These are phyloP conservation scores for Diaporthe helianthi DNA, from an alignment of 2,329 filamentous ascomycete genomes.

Conservation along the genomic window DNA sequence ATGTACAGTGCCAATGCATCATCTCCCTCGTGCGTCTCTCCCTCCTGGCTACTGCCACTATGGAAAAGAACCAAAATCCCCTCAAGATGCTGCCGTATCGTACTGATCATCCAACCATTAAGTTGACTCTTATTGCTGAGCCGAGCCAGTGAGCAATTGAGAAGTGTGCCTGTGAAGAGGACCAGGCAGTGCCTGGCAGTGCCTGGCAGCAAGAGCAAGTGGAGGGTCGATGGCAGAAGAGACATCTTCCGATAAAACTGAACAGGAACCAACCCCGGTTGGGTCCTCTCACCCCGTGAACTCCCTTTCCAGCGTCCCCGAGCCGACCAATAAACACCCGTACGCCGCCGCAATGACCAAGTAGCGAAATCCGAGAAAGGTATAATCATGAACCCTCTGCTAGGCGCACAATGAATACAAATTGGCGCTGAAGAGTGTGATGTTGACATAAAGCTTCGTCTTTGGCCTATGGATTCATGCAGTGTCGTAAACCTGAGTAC, in stretches of 20 bases:
- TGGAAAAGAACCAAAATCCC: slow-evolving; percentile 29
- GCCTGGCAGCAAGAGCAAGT: slow-evolving; percentile 32
- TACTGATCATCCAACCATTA: slow-evolving; percentile 33
- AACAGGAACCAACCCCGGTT: slow-evolving; percentile 24
- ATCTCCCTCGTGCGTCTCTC: slow-evolving; percentile 26
- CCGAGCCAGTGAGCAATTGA: slow-evolving; percentile 32
- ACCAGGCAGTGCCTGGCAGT: slow-evolving; percentile 2
- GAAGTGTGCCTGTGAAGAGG: slow-evolving; percentile 23
- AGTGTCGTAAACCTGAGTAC: slow-evolving; percentile 31
- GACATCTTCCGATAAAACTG: slow-evolving; percentile 19
- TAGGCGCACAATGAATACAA: slow-evolving; percentile 30
- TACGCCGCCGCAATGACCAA: slow-evolving; percentile 36
- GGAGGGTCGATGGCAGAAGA: slow-evolving; percentile 18
- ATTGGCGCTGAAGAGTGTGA: slow-evolving; percentile 24
- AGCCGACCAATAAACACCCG: slow-evolving; percentile 32
- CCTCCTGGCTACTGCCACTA: slow-evolving; percentile 24
- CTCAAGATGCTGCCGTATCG: slow-evolving; percentile 31
- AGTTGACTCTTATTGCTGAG: slow-evolving; percentile 17
- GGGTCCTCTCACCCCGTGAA: slow-evolving; percentile 27
- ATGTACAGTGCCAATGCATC: slow-evolving; percentile 35
- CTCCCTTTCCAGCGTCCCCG: slow-evolving; percentile 25
- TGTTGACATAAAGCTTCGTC: slow-evolving; percentile 32
- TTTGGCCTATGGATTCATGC: slow-evolving; percentile 33
- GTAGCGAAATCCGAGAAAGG: slow-evolving; percentile 34
- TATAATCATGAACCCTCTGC: slow-evolving; percentile 28